Evolutionary conservation across 345 rosid genomes (phyloP).

Genomic region (Citrus unshiu): DNA sequence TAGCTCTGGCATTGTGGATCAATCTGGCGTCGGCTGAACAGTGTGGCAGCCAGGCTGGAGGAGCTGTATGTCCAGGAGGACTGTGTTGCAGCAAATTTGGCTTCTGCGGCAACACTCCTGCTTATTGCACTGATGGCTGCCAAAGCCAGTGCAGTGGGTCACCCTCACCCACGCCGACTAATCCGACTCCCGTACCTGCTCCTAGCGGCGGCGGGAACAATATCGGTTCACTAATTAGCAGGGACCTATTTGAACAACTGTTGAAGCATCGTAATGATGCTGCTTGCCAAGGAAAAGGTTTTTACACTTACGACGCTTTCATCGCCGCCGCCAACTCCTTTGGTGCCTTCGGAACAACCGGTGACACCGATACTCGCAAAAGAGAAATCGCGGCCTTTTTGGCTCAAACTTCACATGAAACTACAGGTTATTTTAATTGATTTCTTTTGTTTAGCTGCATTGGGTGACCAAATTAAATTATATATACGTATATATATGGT

Average conservation of each 20-base stretch:
- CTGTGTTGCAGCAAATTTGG: constrained; percentile 31
- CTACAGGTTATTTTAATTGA: constrained; percentile 37
- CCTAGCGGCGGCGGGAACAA: constrained; percentile 6
- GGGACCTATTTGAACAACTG: constrained; percentile 32
- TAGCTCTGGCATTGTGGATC: neutral
- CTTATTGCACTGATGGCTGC: constrained; percentile 23
- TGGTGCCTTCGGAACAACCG: constrained; percentile 43
- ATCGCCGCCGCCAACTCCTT: constrained; percentile 48
- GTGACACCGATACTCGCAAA: constrained; percentile 33
- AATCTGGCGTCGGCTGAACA: constrained; percentile 13
- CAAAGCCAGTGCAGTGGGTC: constrained; percentile 26
- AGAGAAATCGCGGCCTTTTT: constrained; percentile 67
- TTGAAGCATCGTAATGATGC: constrained; percentile 50
- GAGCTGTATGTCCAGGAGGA: constrained; percentile 21
- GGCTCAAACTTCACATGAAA: constrained; percentile 70
- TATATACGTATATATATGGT: no score
- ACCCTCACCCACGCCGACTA: neutral
- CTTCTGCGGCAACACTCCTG: constrained; percentile 23
- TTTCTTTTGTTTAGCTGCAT: no score
- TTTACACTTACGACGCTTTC: constrained; percentile 65
- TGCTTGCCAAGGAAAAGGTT: constrained; percentile 38
- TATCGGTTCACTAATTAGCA: constrained; percentile 21
- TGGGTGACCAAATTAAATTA: neutral
- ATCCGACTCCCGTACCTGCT: constrained; percentile 1
- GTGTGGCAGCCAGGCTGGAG: constrained; percentile 30